Base-by-base conservation (phyloP, 1,139 yeast species). In the Geotrichum bryndzae region DNA sequence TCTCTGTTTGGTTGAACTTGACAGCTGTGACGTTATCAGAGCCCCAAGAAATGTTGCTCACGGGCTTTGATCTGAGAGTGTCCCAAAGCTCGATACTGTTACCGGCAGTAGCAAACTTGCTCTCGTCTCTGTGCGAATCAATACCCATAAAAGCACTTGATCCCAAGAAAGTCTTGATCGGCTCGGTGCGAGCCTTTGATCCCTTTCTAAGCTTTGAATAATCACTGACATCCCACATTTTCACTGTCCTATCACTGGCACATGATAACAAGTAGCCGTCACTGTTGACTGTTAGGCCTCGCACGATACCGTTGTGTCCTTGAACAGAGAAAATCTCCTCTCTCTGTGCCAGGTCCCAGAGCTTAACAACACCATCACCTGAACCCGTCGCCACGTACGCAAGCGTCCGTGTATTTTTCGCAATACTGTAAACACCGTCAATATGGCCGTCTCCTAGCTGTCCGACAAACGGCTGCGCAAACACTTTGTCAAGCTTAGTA, bases 381-480 rank as follows among this genome's bases (percentile, higher is more conserved):
- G 95, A 86, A 6, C 97, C 97, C 23, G 95, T 85, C 0, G 98
- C 98, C 41, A 92, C 77, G 69, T 86, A 86, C 71, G 84, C 88
- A 59, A 92, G 80, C 51, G 83, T 79, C 59, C 82, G 77, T 70
- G 85, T 85, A 74, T 92, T 88, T 73, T 87, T 88, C 13, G 97
- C 96, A 59, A 95, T 82, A 38, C 86, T 80, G 74, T 94, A 94
- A n/a, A 95, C 90, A 59, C 98, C 98, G 73, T 95, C 99, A 63
- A 95, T 79, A 71, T 95, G 99, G 13, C 99, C 99, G 67, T 85
- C 83, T 1, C 99, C 99, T 48, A 95, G 77, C 73, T 95, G 98
- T 0, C 97, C 97, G 23, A 95, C 81, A 74, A 95, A 94, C 5
- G 99, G 99, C 72, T 92, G 92, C 0, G 99, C 99, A 82, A 95